phyloP scores from a whole-genome alignment of 345 rosid genomes.

The Eucalyptus regnans region DNA sequence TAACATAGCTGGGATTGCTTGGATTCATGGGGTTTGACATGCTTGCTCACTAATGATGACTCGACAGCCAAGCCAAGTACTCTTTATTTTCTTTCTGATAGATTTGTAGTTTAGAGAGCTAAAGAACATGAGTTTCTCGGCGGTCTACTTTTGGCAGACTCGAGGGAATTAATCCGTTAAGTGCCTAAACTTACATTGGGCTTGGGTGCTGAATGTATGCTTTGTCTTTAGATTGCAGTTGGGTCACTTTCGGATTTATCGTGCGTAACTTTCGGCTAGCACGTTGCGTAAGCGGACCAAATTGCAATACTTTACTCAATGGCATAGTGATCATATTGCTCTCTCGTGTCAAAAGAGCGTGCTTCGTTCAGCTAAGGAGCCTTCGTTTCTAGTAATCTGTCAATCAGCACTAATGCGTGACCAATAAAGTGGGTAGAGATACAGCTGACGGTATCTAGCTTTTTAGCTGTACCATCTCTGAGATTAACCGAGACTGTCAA shows the following conservation, averaged over 20 bases:
- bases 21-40: not conserved
- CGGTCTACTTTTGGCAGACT: not conserved
- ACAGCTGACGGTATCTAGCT: not conserved
- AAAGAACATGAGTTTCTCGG: not conserved
- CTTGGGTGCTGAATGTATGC: not conserved
- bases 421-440: not conserved
- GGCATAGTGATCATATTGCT: not conserved
- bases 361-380: too few species aligned
- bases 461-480: not conserved
- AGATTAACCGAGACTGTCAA: not conserved
- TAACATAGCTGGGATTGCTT: not conserved
- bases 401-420: not conserved
- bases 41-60: not conserved
- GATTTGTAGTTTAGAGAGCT: not conserved
- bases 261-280: not conserved
- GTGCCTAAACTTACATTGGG: not conserved
- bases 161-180: not conserved
- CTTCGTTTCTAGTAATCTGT: too few species aligned
- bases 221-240: not conserved
- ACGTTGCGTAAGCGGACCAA: not conserved
- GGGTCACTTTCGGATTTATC: not conserved
- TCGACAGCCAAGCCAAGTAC: not conserved
- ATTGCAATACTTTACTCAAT: not conserved
- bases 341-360: too few species aligned
- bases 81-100: not conserved